Percentiles rank a stretch among this genome's conserved stretches.
phyloP scores from a whole-genome alignment of 1,284 basidiomycete species.

The Dichomitus squalens region DNA sequence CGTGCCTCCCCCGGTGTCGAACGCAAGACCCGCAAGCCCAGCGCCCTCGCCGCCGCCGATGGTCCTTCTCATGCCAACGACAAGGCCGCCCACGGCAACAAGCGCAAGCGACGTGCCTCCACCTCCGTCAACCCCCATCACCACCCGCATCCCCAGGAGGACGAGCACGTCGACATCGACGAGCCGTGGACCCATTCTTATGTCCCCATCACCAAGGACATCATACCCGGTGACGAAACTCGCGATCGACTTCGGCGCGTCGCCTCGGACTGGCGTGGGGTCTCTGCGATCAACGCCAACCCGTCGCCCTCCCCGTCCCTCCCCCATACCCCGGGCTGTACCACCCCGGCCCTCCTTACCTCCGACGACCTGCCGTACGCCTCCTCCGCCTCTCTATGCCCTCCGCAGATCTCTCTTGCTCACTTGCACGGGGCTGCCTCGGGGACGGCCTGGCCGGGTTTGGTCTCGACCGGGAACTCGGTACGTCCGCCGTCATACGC shows the following conservation, averaged over 20 bases:
- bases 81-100: constrained; percentile 25
- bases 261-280: constrained; percentile 69
- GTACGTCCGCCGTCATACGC: constrained; percentile 54
- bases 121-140: constrained; percentile 26
- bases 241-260: constrained; percentile 56
- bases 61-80: background rate
- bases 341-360: constrained; percentile 36
- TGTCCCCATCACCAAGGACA: constrained; percentile 50
- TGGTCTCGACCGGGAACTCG: constrained; percentile 39
- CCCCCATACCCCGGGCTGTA: constrained; percentile 28
- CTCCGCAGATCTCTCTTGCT: constrained; percentile 33
- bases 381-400: background rate
- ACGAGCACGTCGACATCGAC: constrained; percentile 53
- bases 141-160: constrained; percentile 34
- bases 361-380: constrained; percentile 28
- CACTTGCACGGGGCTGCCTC: constrained; percentile 36
- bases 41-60: constrained; percentile 40
- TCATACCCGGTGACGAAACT: constrained; percentile 52
- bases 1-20: constrained; percentile 42
- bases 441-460: constrained; percentile 38
- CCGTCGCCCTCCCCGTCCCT: constrained; percentile 27
- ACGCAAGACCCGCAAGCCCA: constrained; percentile 45
- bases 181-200: constrained; percentile 43
- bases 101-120: constrained; percentile 45
- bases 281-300: constrained; percentile 56